These are phyloP conservation scores for Cryptococcus amylolentus DNA, from an alignment of 1,284 basidiomycete genomes.

Conservation along the genomic window DNA sequence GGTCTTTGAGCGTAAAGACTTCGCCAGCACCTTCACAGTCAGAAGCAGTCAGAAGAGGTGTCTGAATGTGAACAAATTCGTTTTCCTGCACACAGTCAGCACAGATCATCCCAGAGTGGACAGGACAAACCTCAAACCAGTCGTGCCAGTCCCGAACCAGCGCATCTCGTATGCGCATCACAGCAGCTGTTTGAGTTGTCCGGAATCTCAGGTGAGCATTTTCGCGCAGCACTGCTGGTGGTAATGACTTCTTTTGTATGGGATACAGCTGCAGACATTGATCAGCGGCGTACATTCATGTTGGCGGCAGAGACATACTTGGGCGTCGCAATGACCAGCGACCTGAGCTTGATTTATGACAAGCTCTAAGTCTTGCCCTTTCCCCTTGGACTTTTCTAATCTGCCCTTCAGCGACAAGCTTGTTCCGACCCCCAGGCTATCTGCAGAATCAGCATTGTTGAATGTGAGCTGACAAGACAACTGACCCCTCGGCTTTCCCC, in stretches of 20 bases:
- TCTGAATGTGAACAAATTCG: constrained; percentile 75
- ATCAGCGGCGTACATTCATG: background rate
- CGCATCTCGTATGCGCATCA: constrained; percentile 67
- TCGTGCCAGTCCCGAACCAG: constrained; percentile 57
- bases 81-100: constrained; percentile 54
- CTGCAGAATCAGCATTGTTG: background rate
- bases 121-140: constrained; percentile 65
- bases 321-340: constrained; percentile 70
- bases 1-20: constrained; percentile 64
- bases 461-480: background rate
- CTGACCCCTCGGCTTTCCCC: constrained; percentile 37
- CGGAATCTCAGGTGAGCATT: constrained; percentile 79
- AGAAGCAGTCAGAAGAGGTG: constrained; percentile 82
- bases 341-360: constrained; percentile 63
- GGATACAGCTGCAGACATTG: constrained; percentile 62
- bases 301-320: constrained; percentile 54
- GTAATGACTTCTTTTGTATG: constrained; percentile 76
- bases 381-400: constrained; percentile 63
- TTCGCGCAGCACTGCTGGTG: constrained; percentile 72
- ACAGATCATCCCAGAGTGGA: background rate
- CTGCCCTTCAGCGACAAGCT: constrained; percentile 66
- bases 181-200: constrained; percentile 64
- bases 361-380: constrained; percentile 70
- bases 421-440: constrained; percentile 62
- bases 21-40: constrained; percentile 99